These are phyloP conservation scores for Crithidia thermophila DNA, from an alignment of 208 protist genomes.

Conservation along the genomic window DNA sequence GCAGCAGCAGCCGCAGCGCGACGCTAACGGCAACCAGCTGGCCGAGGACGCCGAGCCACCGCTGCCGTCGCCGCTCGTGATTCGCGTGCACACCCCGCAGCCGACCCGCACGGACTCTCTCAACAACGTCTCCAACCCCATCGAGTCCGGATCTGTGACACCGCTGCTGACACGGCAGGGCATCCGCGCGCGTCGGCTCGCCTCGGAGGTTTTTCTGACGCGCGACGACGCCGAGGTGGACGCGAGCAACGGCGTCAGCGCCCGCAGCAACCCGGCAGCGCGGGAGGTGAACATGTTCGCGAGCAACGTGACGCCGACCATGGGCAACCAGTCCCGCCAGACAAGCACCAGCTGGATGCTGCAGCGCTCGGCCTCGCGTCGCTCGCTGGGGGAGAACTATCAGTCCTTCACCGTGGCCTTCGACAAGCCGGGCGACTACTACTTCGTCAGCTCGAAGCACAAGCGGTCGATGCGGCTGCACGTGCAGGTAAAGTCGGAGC, in stretches of 20 bases:
- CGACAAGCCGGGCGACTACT: constrained; percentile 33
- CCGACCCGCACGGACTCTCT: neutral
- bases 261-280: neutral
- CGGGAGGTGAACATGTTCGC: constrained; percentile 7
- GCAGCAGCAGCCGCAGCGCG: neutral
- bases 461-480: constrained; percentile 28
- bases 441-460: constrained; percentile 34
- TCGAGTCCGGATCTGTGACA: neutral
- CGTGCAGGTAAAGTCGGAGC: constrained; percentile 28
- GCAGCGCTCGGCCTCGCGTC: constrained; percentile 19
- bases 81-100: constrained; percentile 13
- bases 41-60: no score
- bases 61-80: constrained; percentile 12
- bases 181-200: neutral
- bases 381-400: constrained; percentile 12
- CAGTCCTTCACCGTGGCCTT: constrained; percentile 30
- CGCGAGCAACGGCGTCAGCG: neutral
- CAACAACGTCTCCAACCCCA: neutral
- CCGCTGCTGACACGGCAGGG: neutral
- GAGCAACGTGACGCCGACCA: constrained; percentile 4
- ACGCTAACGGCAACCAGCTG: neutral
- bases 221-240: neutral
- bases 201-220: constrained; percentile 4
- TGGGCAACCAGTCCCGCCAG: constrained; percentile 15
- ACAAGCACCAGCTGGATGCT: constrained; percentile 14